Conservation (phyloP, 2,329 filamentous ascomycete species). For the Didymella pinodella region DNA sequence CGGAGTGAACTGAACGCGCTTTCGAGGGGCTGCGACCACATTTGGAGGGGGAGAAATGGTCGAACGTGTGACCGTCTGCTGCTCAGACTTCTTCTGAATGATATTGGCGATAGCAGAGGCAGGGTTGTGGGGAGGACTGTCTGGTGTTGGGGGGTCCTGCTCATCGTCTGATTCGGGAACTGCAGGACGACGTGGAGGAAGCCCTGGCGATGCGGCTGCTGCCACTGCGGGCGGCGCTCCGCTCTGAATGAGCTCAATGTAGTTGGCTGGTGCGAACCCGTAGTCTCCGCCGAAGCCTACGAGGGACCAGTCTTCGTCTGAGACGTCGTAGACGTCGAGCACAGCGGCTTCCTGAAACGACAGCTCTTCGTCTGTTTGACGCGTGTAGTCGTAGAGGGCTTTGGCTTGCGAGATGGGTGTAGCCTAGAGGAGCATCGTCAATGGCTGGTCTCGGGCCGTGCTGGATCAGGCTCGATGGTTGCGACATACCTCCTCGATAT, state of each 20-base stretch:
- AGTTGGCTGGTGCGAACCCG: constrained; percentile 95
- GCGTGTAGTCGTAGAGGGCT: constrained; percentile 96
- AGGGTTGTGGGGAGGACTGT: constrained; percentile 60
- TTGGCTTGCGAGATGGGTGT: constrained; percentile 74
- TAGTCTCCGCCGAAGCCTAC: constrained; percentile 85
- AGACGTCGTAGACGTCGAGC: constrained; percentile 85
- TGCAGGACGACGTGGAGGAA: constrained; percentile 52
- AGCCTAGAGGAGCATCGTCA: constrained; percentile 59
- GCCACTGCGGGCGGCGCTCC: constrained; percentile 47
- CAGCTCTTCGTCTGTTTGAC: constrained; percentile 96
- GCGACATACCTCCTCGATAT: constrained; percentile 83
- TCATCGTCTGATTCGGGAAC: constrained; percentile 57
- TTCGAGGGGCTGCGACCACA: constrained; percentile 54
- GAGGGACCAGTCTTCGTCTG: constrained; percentile 96
- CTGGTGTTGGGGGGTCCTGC: constrained; percentile 53
- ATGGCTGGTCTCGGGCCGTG: constrained; percentile 11
- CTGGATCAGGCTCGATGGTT: neutral
- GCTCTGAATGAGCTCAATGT: constrained; percentile 76
- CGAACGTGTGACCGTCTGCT: constrained; percentile 43
- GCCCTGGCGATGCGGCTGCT: constrained; percentile 55
- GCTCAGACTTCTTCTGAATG: constrained; percentile 58
- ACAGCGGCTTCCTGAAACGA: constrained; percentile 90
- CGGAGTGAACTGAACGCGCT: constrained; percentile 66
- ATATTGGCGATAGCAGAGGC: constrained; percentile 65
- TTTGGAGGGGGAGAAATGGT: constrained; percentile 61